A percentile compares a stretch with the other conserved stretches of the same genome.
Conservation (phyloP, 441 rosid genomes). For the Populus hybrid region DNA sequence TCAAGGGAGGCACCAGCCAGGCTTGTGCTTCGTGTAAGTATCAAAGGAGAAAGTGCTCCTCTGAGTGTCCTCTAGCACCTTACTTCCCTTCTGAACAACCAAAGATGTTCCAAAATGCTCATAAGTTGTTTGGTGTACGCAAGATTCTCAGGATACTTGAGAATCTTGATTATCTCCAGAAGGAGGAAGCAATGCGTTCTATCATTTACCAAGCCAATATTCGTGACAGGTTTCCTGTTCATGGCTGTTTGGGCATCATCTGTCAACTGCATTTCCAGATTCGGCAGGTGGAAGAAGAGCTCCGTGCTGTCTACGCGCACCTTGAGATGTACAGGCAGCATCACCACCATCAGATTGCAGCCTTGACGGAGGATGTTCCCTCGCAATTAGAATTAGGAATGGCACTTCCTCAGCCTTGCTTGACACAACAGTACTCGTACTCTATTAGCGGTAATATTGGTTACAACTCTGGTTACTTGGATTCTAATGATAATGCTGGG, state of each 20-base stretch:
- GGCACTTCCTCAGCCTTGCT: constrained; percentile 56
- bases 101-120: constrained; percentile 71
- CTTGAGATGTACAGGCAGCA: constrained; percentile 54
- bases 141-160: constrained; percentile 58
- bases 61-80: constrained; percentile 67
- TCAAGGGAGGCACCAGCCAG: constrained; percentile 75
- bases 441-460: constrained; percentile 24
- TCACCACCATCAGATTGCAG: constrained; percentile 27
- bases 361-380: constrained; percentile 42
- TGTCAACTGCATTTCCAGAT: constrained; percentile 45
- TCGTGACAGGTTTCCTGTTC: constrained; percentile 69
- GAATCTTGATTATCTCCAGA: constrained; percentile 41
- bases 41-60: constrained; percentile 65
- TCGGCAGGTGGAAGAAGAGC: constrained; percentile 52
- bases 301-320: constrained; percentile 45
- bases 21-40: constrained; percentile 95
- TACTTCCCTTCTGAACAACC: constrained; percentile 78
- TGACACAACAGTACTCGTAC: constrained; percentile 35
- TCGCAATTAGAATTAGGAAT: constrained; percentile 74
- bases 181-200: constrained; percentile 69
- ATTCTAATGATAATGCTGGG: constrained; percentile 37
- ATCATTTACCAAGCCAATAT: constrained; percentile 66
- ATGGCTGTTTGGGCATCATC: constrained; percentile 70
- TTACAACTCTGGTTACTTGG: constrained; percentile 35
- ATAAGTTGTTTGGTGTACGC: constrained; percentile 73